Conservation (phyloP, 2,329 filamentous ascomycete genomes). For the Cladobotryum protrusum region DNA sequence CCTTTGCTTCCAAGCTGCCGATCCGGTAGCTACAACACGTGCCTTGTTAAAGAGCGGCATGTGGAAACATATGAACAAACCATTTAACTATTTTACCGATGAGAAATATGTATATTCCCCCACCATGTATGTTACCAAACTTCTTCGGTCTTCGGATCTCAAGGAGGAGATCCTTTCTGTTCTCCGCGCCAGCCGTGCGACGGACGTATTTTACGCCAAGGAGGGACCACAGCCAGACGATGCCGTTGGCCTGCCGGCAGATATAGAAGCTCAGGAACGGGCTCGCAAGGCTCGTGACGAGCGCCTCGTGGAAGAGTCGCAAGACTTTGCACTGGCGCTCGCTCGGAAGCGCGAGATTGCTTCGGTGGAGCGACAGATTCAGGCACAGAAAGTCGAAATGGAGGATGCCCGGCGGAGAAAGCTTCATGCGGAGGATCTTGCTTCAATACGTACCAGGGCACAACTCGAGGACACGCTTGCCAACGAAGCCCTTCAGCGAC, state of each 20-base stretch:
- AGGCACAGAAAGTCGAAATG: conserved; percentile 41
- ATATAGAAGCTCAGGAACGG: conserved; percentile 44
- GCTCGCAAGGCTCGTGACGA: conserved; percentile 41
- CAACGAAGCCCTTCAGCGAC: conserved; percentile 25
- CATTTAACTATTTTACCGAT: conserved; percentile 49
- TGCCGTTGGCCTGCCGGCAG: conserved; percentile 45
- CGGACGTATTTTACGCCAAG: conserved; percentile 49
- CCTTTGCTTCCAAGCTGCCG: conserved; percentile 52
- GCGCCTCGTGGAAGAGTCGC: conserved; percentile 39
- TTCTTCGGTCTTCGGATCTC: conserved; percentile 35
- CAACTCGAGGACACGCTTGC: conserved; percentile 40
- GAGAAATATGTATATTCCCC: conserved; percentile 55
- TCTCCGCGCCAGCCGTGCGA: conserved; percentile 45
- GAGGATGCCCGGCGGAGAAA: conserved; percentile 45
- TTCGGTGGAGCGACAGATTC: conserved; percentile 44
- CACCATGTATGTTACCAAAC: conserved; percentile 52
- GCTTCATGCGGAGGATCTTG: conserved; percentile 40
- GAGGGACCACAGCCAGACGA: conserved; percentile 48
- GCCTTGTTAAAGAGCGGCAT: conserved; percentile 56
- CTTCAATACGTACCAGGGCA: conserved; percentile 37
- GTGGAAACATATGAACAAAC: conserved; percentile 59
- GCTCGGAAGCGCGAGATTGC: conserved; percentile 47
- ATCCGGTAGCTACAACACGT: conserved; percentile 49
- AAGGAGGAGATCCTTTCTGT: conserved; percentile 40
- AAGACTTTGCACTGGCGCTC: conserved; percentile 44